phyloP scores from a whole-genome alignment of 163 green algal species.

The Chloroidium sp. region DNA sequence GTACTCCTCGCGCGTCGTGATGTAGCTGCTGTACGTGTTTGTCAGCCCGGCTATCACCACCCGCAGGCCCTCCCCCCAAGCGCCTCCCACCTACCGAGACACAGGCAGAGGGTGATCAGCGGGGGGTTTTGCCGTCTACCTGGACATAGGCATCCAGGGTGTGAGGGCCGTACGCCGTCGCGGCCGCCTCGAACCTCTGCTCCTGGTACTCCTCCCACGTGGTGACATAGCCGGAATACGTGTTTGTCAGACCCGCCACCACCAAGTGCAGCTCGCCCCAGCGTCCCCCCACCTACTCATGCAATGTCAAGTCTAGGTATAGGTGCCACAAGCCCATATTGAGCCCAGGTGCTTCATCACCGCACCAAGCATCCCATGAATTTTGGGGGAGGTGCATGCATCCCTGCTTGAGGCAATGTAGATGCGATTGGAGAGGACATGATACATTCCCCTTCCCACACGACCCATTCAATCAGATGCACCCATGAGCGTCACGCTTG shows the following conservation, averaged over 20 bases:
- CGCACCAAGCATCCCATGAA: too few relatives aligned
- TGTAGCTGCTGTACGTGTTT: slow-evolving; percentile 76
- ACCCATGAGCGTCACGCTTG: too few relatives aligned
- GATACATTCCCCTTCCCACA: too few relatives aligned
- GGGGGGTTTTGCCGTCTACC: slow-evolving; percentile 7
- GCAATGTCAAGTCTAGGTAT: background rate
- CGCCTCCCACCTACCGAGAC: slow-evolving; percentile 16
- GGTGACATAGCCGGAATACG: slow-evolving; percentile 51
- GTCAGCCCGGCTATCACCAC: slow-evolving; percentile 66
- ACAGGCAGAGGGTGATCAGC: background rate
- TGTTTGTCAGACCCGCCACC: slow-evolving; percentile 40
- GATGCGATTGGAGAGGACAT: too few relatives aligned
- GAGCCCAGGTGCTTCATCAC: too few relatives aligned
- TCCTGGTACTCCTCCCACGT: slow-evolving; percentile 55
- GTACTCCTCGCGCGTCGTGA: slow-evolving; percentile 81
- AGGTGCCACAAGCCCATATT: background rate
- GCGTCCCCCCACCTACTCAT: background rate
- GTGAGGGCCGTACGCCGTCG: slow-evolving; percentile 52
- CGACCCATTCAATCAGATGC: too few relatives aligned
- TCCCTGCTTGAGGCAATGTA: too few relatives aligned
- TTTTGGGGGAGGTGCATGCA: too few relatives aligned
- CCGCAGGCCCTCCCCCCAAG: slow-evolving; percentile 21
- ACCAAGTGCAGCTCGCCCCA: slow-evolving; percentile 23
- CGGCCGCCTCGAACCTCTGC: slow-evolving; percentile 53
- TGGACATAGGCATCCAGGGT: slow-evolving; percentile 60